These are phyloP conservation scores for Cutaneotrichosporon sp. DNA, from an alignment of 1,284 basidiomycete species.

Conservation along the genomic window DNA sequence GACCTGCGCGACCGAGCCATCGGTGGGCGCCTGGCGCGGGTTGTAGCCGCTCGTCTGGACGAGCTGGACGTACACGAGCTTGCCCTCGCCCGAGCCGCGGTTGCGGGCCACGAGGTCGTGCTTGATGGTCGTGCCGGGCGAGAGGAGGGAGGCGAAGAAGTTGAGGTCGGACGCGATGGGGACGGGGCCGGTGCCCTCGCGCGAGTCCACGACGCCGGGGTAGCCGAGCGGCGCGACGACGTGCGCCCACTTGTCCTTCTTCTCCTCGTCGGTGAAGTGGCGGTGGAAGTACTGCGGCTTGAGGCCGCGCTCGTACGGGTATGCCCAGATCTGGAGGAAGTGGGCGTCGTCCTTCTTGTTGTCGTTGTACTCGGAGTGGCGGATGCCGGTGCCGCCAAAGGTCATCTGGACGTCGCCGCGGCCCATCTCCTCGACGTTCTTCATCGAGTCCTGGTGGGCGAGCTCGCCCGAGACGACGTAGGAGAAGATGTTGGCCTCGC, in stretches of 20 bases:
- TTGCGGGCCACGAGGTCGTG: slow-evolving; percentile 60
- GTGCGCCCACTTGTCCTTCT: slow-evolving; percentile 66
- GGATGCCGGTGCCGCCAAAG: slow-evolving; percentile 65
- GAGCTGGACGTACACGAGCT: slow-evolving; percentile 55
- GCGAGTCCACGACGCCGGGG: slow-evolving; percentile 60
- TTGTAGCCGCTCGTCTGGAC: slow-evolving; percentile 77
- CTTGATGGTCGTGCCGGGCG: slow-evolving; percentile 59
- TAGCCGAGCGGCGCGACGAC: slow-evolving; percentile 68
- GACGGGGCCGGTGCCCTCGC: slow-evolving; percentile 71
- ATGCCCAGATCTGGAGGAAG: slow-evolving; percentile 81
- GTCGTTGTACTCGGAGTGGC: slow-evolving; percentile 66
- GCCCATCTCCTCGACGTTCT: slow-evolving; percentile 81
- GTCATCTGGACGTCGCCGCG: slow-evolving; percentile 90
- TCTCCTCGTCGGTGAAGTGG: slow-evolving; percentile 80
- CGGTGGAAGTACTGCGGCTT: slow-evolving; percentile 79
- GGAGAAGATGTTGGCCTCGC: slow-evolving; percentile 88
- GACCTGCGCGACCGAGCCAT: slow-evolving; percentile 31
- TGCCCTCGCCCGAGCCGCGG: slow-evolving; percentile 17
- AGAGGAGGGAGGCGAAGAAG: slow-evolving; percentile 65
- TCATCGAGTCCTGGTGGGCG: slow-evolving; percentile 74
- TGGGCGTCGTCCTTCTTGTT: slow-evolving; percentile 61
- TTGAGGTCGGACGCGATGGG: slow-evolving; percentile 59
- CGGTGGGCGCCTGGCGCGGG: slow-evolving; percentile 48
- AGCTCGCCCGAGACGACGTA: slow-evolving; percentile 63
- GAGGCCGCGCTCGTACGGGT: slow-evolving; percentile 63